Evolutionary conservation across 495 filamentous ascomycete genomes (phyloP).

Genomic region (Aspergillus carlsbadensis): DNA sequence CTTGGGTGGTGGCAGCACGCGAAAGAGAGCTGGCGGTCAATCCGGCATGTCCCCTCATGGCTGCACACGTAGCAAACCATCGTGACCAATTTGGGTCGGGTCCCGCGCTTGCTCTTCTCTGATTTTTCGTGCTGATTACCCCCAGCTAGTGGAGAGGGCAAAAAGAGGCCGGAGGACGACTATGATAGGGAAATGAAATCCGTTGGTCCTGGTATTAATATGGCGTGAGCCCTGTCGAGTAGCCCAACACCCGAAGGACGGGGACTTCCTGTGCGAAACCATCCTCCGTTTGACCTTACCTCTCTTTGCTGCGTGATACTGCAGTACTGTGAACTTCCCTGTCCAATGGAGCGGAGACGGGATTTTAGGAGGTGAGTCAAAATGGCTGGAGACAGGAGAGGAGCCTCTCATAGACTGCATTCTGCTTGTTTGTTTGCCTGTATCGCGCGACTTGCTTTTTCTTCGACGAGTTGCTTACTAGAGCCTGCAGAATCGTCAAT

Average conservation of each 20-base stretch:
- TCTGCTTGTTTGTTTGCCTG: conserved; percentile 4
- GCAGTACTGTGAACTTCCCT: neutral
- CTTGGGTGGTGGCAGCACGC: conserved; percentile 11
- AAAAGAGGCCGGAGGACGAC: neutral
- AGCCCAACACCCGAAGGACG: neutral
- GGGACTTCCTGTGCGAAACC: neutral
- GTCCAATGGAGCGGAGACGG: conserved; percentile 31
- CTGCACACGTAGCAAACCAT: conserved; percentile 38
- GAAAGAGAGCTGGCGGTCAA: conserved; percentile 25
- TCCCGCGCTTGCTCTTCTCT: conserved; percentile 19
- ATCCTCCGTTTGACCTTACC: conserved; percentile 7
- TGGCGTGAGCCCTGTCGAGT: neutral
- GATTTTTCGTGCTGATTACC: conserved; percentile 3
- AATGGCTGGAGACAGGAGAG: neutral
- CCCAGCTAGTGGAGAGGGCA: conserved; percentile 6
- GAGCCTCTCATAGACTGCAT: neutral
- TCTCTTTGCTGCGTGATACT: neutral
- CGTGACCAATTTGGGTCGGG: conserved; percentile 26
- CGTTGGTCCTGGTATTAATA: conserved; percentile 6
- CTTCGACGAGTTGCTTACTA: neutral
- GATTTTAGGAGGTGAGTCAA: conserved; percentile 36
- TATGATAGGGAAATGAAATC: neutral
- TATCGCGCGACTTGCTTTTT: conserved; percentile 1
- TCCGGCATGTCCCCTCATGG: conserved; percentile 26
- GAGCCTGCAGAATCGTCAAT: conserved; percentile 35